Conservation (phyloP, 2,329 filamentous ascomycete species). For the Colletotrichum sojae region DNA sequence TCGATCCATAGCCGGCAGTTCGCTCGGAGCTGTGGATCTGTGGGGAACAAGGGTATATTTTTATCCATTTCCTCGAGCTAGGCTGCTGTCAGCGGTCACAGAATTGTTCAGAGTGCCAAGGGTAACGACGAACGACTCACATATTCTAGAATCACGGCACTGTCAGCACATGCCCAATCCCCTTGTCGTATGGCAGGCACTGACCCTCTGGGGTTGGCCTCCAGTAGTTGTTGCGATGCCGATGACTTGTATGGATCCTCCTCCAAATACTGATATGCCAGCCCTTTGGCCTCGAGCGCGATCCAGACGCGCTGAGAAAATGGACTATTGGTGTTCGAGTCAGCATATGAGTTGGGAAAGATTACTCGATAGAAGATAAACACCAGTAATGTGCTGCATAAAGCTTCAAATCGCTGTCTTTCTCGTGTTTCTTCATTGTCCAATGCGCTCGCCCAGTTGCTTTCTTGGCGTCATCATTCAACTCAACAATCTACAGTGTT, state of each 20-base stretch:
- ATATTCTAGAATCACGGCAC: conserved; percentile 88
- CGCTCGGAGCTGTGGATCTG: conserved; percentile 76
- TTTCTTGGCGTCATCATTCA: conserved; percentile 62
- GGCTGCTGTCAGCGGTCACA: not conserved
- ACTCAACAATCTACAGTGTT: not conserved
- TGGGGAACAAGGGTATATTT: conserved; percentile 74
- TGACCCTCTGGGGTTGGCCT: conserved; percentile 81
- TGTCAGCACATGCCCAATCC: conserved; percentile 87
- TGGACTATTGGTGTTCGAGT: conserved; percentile 65
- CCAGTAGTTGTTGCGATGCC: conserved; percentile 68
- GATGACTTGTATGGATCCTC: conserved; percentile 85
- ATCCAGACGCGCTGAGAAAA: conserved; percentile 94
- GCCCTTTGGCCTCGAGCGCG: conserved; percentile 82
- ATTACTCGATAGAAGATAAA: conserved; percentile 43
- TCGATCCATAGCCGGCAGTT: conserved; percentile 85
- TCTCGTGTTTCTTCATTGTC: conserved; percentile 79
- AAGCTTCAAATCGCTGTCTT: conserved; percentile 80
- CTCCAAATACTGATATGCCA: conserved; percentile 89
- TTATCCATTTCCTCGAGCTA: conserved; percentile 81
- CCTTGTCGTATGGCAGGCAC: conserved; percentile 84
- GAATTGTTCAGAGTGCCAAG: not conserved
- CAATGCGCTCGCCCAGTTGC: conserved; percentile 78
- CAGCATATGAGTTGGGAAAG: conserved; percentile 63
- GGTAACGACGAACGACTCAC: conserved; percentile 56
- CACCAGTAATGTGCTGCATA: conserved; percentile 90